Base-by-base conservation (phyloP, 1,139 yeast genomes). In the Taphrina communis region DNA sequence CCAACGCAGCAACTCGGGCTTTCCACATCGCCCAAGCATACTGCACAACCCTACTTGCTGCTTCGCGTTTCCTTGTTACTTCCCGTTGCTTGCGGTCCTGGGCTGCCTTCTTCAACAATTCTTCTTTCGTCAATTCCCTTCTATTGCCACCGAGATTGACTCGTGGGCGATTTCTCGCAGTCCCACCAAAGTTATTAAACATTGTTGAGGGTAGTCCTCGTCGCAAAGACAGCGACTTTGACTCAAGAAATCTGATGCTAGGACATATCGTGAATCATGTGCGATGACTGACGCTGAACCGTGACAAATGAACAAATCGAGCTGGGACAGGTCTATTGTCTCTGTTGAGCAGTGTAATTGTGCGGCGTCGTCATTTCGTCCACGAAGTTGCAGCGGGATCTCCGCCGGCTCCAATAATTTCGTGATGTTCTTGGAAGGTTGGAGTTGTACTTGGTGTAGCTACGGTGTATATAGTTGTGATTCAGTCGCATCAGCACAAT, bases 81-180 rank as follows among this genome's bases (percentile, higher is more conserved):
- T 65, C 71, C 11, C 71, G 68, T n/a, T 25, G 46, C 25, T 56
- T 58, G 12, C 71, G 56, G 12, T 66, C 67, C 9, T 44, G 42
- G 9, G 61, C 65, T 6, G 69, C 67, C 41, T 53, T 59, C 21
- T 57, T 50, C 11, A 69, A 36, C n/a, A 69, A 46, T 8, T 46
- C 67, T 19, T 56, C 69, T 35, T 55, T 50, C n/a, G 55, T 48
- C 21, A 50, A 46, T 12, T 48, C 62, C 17, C 14, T 12, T 17
- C 65, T 46, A 31, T 48, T 35, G 42, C 71, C 69, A 14, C 71
- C 71, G 9, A 69, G 57, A 48, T 65, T 66, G 44, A 69, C 66
- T 6, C 67, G 60, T 19, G 69, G 69, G 39, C 62, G 48, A 14
- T 50, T 48, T n/a, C 69, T 31, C 6, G 66, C 63, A 35, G 36